A percentile compares a stretch with the other conserved stretches of the same genome.
Evolutionary conservation across 73 alveolate genomes (phyloP).

Genomic region (Uronychia setigera): DNA sequence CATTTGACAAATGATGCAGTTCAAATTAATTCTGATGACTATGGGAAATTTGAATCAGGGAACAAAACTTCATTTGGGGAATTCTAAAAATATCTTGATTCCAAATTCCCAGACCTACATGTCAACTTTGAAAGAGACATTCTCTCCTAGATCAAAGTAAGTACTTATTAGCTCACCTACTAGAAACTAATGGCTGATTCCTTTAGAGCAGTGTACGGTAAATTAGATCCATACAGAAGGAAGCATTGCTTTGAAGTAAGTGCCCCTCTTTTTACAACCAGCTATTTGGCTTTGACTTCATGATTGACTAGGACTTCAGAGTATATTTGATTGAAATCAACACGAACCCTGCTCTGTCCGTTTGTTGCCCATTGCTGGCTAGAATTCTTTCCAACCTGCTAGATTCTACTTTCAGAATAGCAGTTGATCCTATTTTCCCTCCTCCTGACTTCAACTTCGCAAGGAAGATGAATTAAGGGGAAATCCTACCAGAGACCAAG

Average conservation of each 20-base stretch:
- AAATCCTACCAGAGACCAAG: conserved; percentile 58
- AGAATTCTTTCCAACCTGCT: conserved; percentile 85
- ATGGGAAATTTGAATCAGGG: conserved; percentile 83
- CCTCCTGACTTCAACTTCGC: conserved; percentile 55
- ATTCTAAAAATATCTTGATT: conserved; percentile 68
- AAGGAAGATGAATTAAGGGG: conserved; percentile 38
- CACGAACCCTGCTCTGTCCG: conserved; percentile 92
- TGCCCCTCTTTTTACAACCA: not conserved
- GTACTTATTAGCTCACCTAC: not conserved
- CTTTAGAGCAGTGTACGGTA: conserved; percentile 62
- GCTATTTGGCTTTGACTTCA: conserved; percentile 89
- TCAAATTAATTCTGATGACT: conserved; percentile 76
- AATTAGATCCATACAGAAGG: conserved; percentile 65
- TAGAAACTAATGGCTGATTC: conserved; percentile 52
- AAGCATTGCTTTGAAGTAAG: conserved; percentile 46
- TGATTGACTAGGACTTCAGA: conserved; percentile 86
- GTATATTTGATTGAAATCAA: conserved; percentile 88
- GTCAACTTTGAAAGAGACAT: conserved; percentile 77
- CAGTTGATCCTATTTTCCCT: conserved; percentile 85
- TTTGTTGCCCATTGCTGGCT: conserved; percentile 83
- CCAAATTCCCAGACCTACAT: conserved; percentile 60
- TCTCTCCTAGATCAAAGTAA: conserved; percentile 67
- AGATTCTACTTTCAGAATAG: conserved; percentile 87
- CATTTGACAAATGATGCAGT: conserved; percentile 89
- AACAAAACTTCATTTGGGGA: conserved; percentile 81